Evolutionary conservation across 352 stramenopile species (phyloP).

Genomic region (Phytophthora crassamura): DNA sequence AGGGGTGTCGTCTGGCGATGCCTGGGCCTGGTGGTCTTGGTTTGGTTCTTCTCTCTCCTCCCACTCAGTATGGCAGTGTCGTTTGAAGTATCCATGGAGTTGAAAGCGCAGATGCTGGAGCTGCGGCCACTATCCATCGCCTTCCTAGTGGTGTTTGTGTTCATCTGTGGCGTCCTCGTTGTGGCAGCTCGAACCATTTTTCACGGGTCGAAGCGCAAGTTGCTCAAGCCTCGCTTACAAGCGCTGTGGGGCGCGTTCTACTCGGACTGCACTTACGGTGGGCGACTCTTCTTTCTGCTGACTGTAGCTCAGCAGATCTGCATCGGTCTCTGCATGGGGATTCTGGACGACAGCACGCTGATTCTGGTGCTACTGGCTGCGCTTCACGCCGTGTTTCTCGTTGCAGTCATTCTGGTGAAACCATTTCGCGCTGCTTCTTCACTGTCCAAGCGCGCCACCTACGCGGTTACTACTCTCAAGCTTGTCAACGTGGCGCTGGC

Average conservation of each 20-base stretch:
- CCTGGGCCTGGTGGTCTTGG: constrained; percentile 52
- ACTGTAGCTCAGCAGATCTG: constrained; percentile 50
- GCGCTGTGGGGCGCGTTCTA: constrained; percentile 63
- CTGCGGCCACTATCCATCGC: constrained; percentile 32
- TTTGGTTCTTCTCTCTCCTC: constrained; percentile 64
- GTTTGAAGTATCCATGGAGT: constrained; percentile 70
- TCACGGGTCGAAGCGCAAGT: constrained; percentile 35
- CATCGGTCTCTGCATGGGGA: constrained; percentile 52
- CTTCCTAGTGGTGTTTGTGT: constrained; percentile 37
- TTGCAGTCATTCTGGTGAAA: constrained; percentile 34
- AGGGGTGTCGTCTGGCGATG: constrained; percentile 53
- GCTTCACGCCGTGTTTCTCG: constrained; percentile 51
- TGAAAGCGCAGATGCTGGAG: constrained; percentile 28
- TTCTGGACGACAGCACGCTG: constrained; percentile 42
- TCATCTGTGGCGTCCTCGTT: constrained; percentile 37
- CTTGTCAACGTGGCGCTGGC: constrained; percentile 52
- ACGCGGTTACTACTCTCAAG: constrained; percentile 42
- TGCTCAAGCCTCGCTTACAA: constrained; percentile 45
- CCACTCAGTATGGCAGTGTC: constrained; percentile 54
- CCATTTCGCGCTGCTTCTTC: constrained; percentile 29
- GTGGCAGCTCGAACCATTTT: constrained; percentile 45
- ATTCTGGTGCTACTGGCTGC: constrained; percentile 54
- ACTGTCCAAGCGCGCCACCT: constrained; percentile 34
- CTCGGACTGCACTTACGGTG: constrained; percentile 45
- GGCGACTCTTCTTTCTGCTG: constrained; percentile 62